A percentile compares a stretch with the other conserved stretches of the same genome.
These are phyloP conservation scores for Nigrospora oryzae DNA, from an alignment of 2,329 filamentous ascomycete genomes.

Conservation along the genomic window DNA sequence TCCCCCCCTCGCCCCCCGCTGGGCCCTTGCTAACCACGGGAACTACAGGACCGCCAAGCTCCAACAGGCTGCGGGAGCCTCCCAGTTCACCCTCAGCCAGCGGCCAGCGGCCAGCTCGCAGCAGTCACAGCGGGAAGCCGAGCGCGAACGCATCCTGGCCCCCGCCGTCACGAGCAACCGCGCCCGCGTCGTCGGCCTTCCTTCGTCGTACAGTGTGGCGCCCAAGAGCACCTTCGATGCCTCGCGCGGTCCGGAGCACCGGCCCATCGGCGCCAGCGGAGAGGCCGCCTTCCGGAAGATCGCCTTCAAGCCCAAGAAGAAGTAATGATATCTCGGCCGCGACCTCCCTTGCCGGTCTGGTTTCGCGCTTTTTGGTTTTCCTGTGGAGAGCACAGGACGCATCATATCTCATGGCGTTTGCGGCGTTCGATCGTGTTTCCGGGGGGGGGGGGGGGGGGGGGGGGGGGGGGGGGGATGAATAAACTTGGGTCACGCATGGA, in stretches of 20 bases:
- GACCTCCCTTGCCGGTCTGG: no score
- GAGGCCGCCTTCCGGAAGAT: constrained; percentile 59
- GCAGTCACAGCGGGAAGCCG: constrained; percentile 29
- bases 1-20: neutral
- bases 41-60: constrained; percentile 40
- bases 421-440: no score
- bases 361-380: no score
- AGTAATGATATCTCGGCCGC: neutral
- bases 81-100: constrained; percentile 41
- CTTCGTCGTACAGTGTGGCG: constrained; percentile 50
- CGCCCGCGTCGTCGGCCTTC: constrained; percentile 45
- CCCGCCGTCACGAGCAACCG: constrained; percentile 46
- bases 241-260: constrained; percentile 39
- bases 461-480: no score
- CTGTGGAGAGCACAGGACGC: no score
- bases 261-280: constrained; percentile 54
- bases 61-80: constrained; percentile 31
- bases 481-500: no score
- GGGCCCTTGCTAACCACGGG: constrained; percentile 4
- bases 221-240: constrained; percentile 55
- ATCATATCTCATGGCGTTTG: no score
- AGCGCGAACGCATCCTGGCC: constrained; percentile 50
- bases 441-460: no score
- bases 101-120: constrained; percentile 29
- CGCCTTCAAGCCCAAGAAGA: constrained; percentile 55